Evolutionary conservation across 805 yeast genomes (phyloP), one percentile per base, ranked within the genome.

Genomic region (Metschnikowia lochheadii): DNA sequence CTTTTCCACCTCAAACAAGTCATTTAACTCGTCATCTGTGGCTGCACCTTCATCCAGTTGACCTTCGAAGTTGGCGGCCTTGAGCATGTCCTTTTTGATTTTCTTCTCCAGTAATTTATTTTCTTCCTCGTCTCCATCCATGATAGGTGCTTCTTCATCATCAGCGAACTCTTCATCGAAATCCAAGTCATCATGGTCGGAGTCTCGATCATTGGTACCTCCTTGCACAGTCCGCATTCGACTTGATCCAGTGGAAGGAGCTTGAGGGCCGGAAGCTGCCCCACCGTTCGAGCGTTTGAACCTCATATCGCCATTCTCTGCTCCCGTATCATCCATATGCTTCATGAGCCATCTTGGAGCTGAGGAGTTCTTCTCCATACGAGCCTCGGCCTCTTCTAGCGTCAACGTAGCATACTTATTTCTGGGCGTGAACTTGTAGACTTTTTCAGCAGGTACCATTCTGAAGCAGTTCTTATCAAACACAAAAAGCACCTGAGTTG

Each of bases 111-210:
- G 87, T 55, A 89, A 87, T 65, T 87, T 90, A 65, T 89, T 87
- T 63, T 94, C 98, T 62, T 94, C 97, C 63, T 92, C 98, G 54
- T 91, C 83, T 43, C 97, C 97, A 62, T 92, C 98, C 77, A 92
- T 82, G 52, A 94, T 87, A 29, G 99, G 99, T 1, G 98, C 98
- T 66, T 92, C 99, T 71, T 94, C 99, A 66, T 94, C 99, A 67
- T 94, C 99, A 26, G 94, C 97, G 69, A 94, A 94, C 66, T 91
- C 97, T 66, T 94, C 98, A 59, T 94, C 97, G 62, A 78, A 92
- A 69, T 92, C 99, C 61, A 94, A 72, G 63, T 90, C 97, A 56
- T 91, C 97, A 56, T 87, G 89, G 51, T 89, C 96, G 10, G 89
- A 84, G 57, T 83, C 89, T 53, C 82, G 63, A 38, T 73, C 80